Percentiles rank a stretch among this genome's conserved stretches.
These are phyloP conservation scores for Choanephora cucurbitarum DNA, from an alignment of 371 early-diverging fungal genomes.

Conservation along the genomic window DNA sequence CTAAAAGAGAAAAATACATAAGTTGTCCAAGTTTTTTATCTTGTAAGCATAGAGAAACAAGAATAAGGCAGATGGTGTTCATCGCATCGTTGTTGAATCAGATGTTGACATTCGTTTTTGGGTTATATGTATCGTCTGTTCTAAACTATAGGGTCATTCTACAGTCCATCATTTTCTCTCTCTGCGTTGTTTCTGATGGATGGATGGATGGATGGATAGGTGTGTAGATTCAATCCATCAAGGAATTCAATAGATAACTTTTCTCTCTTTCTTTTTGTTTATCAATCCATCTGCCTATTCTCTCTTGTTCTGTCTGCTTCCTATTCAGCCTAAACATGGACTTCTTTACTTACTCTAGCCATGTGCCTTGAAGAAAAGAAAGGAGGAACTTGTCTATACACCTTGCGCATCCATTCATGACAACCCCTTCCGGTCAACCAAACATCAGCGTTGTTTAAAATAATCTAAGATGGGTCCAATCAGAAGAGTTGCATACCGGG, in stretches of 20 bases:
- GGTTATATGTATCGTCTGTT: too few relatives aligned
- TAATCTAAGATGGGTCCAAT: not conserved
- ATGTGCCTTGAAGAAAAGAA: slow-evolving; percentile 4
- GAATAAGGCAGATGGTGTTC: too few relatives aligned
- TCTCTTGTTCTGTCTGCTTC: not conserved
- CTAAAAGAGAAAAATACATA: not conserved
- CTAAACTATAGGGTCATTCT: too few relatives aligned
- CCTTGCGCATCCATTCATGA: not conserved
- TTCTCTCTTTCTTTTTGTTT: not conserved
- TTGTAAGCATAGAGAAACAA: too few relatives aligned
- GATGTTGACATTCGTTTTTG: too few relatives aligned
- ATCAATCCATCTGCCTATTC: not conserved
- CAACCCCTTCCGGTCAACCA: not conserved
- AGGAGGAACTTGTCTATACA: slow-evolving; percentile 3
- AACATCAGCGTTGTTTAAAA: not conserved
- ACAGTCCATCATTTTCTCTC: not conserved
- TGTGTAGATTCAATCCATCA: not conserved
- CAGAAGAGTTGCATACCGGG: not conserved
- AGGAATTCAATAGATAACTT: too few relatives aligned
- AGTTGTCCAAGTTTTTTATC: too few relatives aligned
- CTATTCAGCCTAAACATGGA: not conserved
- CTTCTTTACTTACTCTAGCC: slow-evolving; percentile 2
- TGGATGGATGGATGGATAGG: slow-evolving; percentile 2
- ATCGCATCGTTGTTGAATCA: too few relatives aligned
- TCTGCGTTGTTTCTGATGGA: not conserved